phyloP scores from a whole-genome alignment of 495 filamentous ascomycete species.

The Pyronema domesticum region DNA sequence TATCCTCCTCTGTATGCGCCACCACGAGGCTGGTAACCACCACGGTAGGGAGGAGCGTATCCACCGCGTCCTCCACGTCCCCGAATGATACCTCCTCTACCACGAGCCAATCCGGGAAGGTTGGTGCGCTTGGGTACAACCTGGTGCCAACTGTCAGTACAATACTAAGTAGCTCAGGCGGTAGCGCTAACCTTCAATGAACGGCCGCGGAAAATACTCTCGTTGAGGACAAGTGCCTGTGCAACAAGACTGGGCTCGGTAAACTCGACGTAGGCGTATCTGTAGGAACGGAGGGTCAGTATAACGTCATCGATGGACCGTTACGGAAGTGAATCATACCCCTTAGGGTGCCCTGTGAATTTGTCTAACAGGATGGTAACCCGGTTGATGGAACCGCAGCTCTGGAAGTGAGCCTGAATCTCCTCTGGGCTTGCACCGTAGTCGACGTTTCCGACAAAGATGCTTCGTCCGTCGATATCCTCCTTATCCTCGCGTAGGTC shows the following conservation, averaged over 20 bases:
- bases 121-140: slow-evolving; percentile 96
- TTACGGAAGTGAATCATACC: slow-evolving; percentile 40
- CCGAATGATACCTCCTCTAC: slow-evolving; percentile 50
- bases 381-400: slow-evolving; percentile 90
- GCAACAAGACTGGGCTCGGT: slow-evolving; percentile 84
- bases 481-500: slow-evolving; percentile 83
- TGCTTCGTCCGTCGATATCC: slow-evolving; percentile 84
- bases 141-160: slow-evolving; percentile 27
- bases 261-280: slow-evolving; percentile 98
- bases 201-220: slow-evolving; percentile 86
- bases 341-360: slow-evolving; percentile 95
- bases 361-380: slow-evolving; percentile 97
- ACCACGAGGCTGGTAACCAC: slow-evolving; percentile 45
- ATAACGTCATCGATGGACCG: neutral
- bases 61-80: slow-evolving; percentile 45
- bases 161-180: neutral
- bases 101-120: slow-evolving; percentile 78
- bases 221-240: slow-evolving; percentile 85
- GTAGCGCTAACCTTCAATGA: slow-evolving; percentile 60
- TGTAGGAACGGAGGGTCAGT: slow-evolving; percentile 28
- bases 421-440: slow-evolving; percentile 96
- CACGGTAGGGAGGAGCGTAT: slow-evolving; percentile 36
- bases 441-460: slow-evolving; percentile 98
- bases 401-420: slow-evolving; percentile 97
- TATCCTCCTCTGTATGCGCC: slow-evolving; percentile 62